Evolutionary conservation across 2,329 filamentous ascomycete species (phyloP).

Genomic region (Ascosphaera acerosa): DNA sequence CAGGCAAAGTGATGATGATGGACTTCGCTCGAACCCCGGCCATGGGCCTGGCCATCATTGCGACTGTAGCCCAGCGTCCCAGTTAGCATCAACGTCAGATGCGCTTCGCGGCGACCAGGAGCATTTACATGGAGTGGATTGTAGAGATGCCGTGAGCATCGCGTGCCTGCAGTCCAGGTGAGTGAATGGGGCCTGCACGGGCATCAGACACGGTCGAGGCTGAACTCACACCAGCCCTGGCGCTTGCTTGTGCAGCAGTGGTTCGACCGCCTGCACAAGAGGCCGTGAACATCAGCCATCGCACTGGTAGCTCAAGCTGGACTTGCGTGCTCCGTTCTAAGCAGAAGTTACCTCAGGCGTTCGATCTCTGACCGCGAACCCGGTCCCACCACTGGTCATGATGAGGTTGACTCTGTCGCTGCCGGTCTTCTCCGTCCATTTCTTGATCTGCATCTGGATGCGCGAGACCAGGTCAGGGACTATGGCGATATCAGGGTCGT

Average conservation of each 20-base stretch:
- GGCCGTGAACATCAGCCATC: no score
- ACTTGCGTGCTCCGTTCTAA: no score
- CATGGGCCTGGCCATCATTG: conserved; percentile 85
- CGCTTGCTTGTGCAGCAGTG: not conserved
- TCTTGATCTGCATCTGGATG: conserved; percentile 47
- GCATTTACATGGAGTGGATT: conserved; percentile 57
- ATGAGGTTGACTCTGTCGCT: conserved; percentile 40
- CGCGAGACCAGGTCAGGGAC: conserved; percentile 49
- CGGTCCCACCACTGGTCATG: conserved; percentile 76
- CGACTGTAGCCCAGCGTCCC: conserved; percentile 39
- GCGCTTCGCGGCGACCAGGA: not conserved
- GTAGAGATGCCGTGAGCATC: conserved; percentile 67
- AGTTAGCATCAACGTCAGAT: conserved; percentile 7
- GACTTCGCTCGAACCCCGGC: conserved; percentile 65
- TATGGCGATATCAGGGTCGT: conserved; percentile 41
- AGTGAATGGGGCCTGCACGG: no score
- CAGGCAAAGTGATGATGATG: conserved; percentile 69
- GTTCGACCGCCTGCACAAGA: not conserved
- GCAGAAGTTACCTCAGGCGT: conserved; percentile 78
- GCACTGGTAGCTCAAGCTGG: no score
- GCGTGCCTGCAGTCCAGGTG: conserved; percentile 43
- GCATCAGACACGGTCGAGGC: no score
- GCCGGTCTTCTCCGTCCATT: conserved; percentile 41
- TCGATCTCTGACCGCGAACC: conserved; percentile 60
- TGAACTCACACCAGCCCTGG: not conserved